Evolutionary conservation across 495 filamentous ascomycete species (phyloP), one percentile per base, ranked within the genome.

Genomic region (Penicillium mononematosum): DNA sequence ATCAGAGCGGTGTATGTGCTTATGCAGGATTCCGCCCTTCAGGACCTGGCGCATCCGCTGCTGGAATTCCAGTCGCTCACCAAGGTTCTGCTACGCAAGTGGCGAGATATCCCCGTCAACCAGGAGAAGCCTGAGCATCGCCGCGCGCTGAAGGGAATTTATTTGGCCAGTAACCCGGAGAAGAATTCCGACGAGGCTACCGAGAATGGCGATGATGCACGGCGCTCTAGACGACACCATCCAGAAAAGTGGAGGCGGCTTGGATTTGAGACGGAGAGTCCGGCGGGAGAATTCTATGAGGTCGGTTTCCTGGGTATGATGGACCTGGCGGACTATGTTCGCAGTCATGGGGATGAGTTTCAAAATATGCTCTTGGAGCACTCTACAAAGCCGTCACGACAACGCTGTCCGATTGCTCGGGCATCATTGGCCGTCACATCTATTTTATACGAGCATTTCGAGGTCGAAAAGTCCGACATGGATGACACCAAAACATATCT

Each of bases 301-400:
- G 85, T 87, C 17, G 94, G 94, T 2, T 98, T 93, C 67, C 72
- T 99, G 42, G 94, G 95, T 20, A 90, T 99, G 86, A 96, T 98
- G 91, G 94, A 99, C 70, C 67, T 98, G 64, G 92, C 90, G 7
- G 92, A 98, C 70, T 99, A 89, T 69, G 89, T 96, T 47, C 81
- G 87, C 61, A 95, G 89, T 65, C 85, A 95, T 60, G 90, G 96
- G 65, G 91, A 97, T 68, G 84, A 85, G 34, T 98, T 94, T 62
- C 93, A 96, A 64, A 96, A 93, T 71, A 74, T 92, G 60, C 79
- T 99, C 36, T 75, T 96, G 24, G 94, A 99, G 70, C 92, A 99
- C 71, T 89, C 90, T 5, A 85, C 86, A 12, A 85, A 85, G 65
- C 81, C 88, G 6, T 52, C 81, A 9, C 76, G 84, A 50, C 85